Evolutionary conservation across 2,329 filamentous ascomycete species (phyloP), one percentile per base, ranked within the genome.

Genomic region (Aureobasidium sp.): DNA sequence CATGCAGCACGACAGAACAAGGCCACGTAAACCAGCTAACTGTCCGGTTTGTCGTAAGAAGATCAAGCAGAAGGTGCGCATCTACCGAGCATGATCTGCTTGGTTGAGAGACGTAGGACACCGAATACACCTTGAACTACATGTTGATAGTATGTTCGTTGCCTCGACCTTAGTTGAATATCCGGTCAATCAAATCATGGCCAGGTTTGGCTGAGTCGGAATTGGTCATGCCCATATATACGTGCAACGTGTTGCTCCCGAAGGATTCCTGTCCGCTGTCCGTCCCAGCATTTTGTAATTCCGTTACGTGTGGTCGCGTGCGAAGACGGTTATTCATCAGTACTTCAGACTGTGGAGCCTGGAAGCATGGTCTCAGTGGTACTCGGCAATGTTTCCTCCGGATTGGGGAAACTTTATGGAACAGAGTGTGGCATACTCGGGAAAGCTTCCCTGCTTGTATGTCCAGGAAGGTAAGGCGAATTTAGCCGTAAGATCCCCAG

Each of bases 1-100:
- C 1, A 73, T 73, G 67, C 70, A 74, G 62, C 67, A 71, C 32
- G 76, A 78, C 67, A 64, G 65, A 39, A 76, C 73, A n/a, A 68
- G 76, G 36, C 77, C 78, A 20, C 65, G 67, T 39, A 56, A 67
- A n/a, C 68, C 72, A 17, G 73, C 71, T 4, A 75, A 73, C 46
- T 80, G 78, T 68, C 78, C 78, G 2, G 75, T 78, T 62, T 80
- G 78, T 65, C 69, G 78, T 64, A 78, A 77, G 69, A 67, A 67
- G 46, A 74, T 80, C 13, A 77, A 75, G 67, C 76, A 79, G 67
- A 74, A 79, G 67, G 72, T 77, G 20, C 46, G 62, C n/a, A 60
- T 63, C 13, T 62, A 56, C 20, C 48, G 60, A 42, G 48, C 60
- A 32, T 62, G 51, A 55, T 41, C 17, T 32, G 6, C 36, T 32